Conservation (phyloP, 2,329 filamentous ascomycete genomes). For the Fusarium brevicatenulatum region DNA sequence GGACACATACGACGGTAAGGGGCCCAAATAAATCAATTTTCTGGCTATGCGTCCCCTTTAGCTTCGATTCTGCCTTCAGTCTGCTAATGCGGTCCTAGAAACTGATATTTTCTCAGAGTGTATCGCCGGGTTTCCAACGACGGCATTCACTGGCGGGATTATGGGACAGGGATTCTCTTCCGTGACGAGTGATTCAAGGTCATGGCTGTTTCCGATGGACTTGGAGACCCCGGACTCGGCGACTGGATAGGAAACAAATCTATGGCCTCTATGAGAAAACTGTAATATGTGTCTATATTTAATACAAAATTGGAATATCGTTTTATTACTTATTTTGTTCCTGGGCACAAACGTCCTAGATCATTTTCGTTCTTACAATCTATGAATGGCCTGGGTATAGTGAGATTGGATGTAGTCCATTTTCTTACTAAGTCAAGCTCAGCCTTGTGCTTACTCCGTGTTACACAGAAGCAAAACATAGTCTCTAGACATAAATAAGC, state of each 20-base stretch:
- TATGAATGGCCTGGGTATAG: fast-evolving
- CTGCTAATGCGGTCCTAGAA: not conserved
- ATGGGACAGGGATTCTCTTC: fast-evolving
- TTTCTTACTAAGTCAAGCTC: not conserved
- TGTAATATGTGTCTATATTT: too few species aligned
- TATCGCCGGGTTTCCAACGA: fast-evolving
- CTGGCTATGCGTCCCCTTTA: too few species aligned
- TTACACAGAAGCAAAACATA: not conserved
- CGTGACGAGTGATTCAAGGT: fast-evolving
- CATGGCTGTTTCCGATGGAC: not conserved
- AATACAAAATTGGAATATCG: too few species aligned
- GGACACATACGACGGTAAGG: not conserved
- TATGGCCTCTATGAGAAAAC: too few species aligned
- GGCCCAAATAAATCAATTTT: not conserved
- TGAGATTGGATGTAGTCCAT: fast-evolving
- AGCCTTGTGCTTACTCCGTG: not conserved
- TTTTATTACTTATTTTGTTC: too few species aligned
- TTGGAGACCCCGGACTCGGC: not conserved
- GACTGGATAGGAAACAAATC: not conserved
- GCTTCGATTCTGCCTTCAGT: fast-evolving
- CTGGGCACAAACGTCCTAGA: too few species aligned
- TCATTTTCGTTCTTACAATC: not conserved
- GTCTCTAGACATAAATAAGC: fast-evolving
- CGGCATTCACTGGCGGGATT: fast-evolving
- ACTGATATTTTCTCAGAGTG: not conserved